Evolutionary conservation across 768 basidiomycete genomes (phyloP).

Genomic region (Tylopilus vinaceipallidus): DNA sequence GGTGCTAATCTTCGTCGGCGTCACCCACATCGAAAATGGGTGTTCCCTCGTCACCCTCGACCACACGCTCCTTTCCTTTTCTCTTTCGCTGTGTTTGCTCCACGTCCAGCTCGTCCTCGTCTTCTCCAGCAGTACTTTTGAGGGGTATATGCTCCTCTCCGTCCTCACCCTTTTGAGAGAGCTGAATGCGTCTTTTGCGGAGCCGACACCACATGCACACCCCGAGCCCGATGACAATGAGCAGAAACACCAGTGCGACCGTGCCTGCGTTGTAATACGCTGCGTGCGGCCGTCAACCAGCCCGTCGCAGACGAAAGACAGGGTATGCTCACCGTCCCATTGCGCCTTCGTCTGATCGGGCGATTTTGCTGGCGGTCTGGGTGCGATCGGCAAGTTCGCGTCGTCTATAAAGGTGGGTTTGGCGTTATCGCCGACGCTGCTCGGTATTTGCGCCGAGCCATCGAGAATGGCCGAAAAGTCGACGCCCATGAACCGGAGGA

Average conservation of each 20-base stretch:
- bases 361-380: slow-evolving; percentile 47
- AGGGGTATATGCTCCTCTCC: slow-evolving; percentile 75
- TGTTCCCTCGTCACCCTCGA: slow-evolving; percentile 29
- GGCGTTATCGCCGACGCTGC: slow-evolving; percentile 68
- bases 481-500: slow-evolving; percentile 93
- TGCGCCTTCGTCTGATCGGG: slow-evolving; percentile 80
- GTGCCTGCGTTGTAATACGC: slow-evolving; percentile 97
- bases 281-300: slow-evolving; percentile 26
- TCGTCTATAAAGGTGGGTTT: slow-evolving; percentile 63
- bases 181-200: slow-evolving; percentile 29
- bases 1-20: slow-evolving; percentile 47
- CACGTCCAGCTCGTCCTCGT: slow-evolving; percentile 45
- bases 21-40: slow-evolving; percentile 58
- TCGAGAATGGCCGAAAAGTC: slow-evolving; percentile 82
- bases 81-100: slow-evolving; percentile 33
- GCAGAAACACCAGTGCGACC: slow-evolving; percentile 75
- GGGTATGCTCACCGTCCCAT: slow-evolving; percentile 85
- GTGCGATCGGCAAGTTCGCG: slow-evolving; percentile 36
- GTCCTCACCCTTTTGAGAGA: not conserved
- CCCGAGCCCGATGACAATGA: slow-evolving; percentile 67
- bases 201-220: slow-evolving; percentile 78
- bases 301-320: no score
- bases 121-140: slow-evolving; percentile 33
- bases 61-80: slow-evolving; percentile 51
- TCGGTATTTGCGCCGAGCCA: slow-evolving; percentile 78